Base-by-base conservation (phyloP, 257 asterid species). In the Penstemon newberryi region DNA sequence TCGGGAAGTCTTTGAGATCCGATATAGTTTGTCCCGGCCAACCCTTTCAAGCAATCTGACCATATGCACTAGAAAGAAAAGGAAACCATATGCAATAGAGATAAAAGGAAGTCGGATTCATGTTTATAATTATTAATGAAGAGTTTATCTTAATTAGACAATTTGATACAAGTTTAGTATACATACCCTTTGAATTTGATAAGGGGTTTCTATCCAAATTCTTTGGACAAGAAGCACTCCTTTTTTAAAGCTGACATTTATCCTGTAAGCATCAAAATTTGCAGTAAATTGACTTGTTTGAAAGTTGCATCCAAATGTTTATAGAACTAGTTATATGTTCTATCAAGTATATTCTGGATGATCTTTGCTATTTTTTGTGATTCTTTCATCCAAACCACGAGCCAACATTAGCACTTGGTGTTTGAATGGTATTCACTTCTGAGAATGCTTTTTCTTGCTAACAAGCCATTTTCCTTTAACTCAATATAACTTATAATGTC, bases 241-340 rank as follows among this genome's bases (percentile, higher is more conserved):
- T 56, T 41, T 36, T 47, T 42, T 8, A 42, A 50, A n/a, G 15
- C 59, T 45, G 54, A 70, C 15, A 12, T 33, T 60, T 38, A 42
- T 57, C 70, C 53, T 6, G 19, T 19, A 63, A 43, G 41, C 64
- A 56, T 38, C 68, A 36, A 52, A 37, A 19, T 57, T 56, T 70
- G 44, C 43, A 7, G 9, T 33, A 3, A 41, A 49, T n/a, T 39
- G 9, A 44, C 5, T 53, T 60, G 44, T 4, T 50, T 58, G 53
- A 38, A 56, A 38, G 46, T 58, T 13, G 7, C 33, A 25, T 3
- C 8, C 13, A 46, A 51, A 56, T 44, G 46, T 13, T 57, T 41
- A 12, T 19, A 38, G 0, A 64, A 43, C 39, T 19, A 15, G 10
- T 61, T 13, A 61, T 37, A 47, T 55, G 46, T 10, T 51, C 8